These are phyloP conservation scores for Stemphylium beticola DNA, from an alignment of 2,329 filamentous ascomycete genomes.

Conservation along the genomic window DNA sequence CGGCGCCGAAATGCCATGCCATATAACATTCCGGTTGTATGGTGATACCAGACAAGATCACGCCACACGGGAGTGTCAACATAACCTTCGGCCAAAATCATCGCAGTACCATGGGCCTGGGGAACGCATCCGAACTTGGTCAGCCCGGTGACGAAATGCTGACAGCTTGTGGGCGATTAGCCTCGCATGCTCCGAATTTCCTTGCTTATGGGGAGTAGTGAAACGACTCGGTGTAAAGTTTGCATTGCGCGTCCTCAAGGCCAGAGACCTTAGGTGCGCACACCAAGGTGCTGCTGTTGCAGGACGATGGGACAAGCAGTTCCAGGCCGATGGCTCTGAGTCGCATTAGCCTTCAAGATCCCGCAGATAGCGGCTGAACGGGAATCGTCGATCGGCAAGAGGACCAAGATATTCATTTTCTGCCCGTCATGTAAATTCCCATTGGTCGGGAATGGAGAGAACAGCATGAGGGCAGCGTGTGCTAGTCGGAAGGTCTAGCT, in stretches of 20 bases:
- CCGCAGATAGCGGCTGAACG: conserved; percentile 17
- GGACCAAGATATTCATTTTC: background rate
- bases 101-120: background rate
- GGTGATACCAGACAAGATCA: background rate
- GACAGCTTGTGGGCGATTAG: background rate
- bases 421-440: background rate
- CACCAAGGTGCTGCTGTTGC: background rate
- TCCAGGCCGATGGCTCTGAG: conserved; percentile 11
- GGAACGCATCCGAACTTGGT: background rate
- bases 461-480: background rate
- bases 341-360: conserved; percentile 12
- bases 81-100: background rate
- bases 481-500: background rate
- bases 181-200: background rate
- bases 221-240: background rate
- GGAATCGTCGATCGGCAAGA: conserved; percentile 15
- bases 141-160: background rate
- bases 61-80: background rate
- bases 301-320: conserved; percentile 1
- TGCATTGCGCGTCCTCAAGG: background rate
- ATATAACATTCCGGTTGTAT: background rate
- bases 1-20: background rate
- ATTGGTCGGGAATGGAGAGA: conserved; percentile 10
- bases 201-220: background rate
- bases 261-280: background rate